Evolutionary conservation across 495 filamentous ascomycete genomes (phyloP), one percentile per base, ranked within the genome.

Genomic region (Lichenothelia convexa): DNA sequence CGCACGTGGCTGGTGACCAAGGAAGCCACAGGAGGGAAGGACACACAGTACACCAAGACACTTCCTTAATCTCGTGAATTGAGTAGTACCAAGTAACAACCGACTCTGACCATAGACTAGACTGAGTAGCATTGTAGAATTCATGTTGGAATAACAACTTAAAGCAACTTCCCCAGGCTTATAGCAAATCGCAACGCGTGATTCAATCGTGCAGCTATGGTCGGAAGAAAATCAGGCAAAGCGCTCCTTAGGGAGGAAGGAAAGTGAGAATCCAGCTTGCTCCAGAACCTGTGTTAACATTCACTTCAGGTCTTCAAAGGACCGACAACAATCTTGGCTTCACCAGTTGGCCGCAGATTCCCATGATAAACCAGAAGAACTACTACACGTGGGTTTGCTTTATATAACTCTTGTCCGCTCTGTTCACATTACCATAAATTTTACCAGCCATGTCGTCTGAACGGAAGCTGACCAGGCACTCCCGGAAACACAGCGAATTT

Each of bases 241-340:
- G 9, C 44, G 48, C n/a, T 55, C 56, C 44, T 49, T 50, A 17
- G 35, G 56, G 20, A 47, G 55, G 43, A 55, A 60, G 38, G 56
- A 60, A 49, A 55, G 56, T 58, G 47, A 18, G 47, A 22, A 21
- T 26, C 8, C 36, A 40, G 21, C 15, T 31, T 21, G 13, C 6
- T 38, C 5, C 26, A 4, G 32, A 11, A 13, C 2, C 29, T 8
- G 16, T 37, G 36, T 39, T 50, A 32, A 49, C 35, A 11, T 13
- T n/a, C 6, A n/a, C 5, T 21, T 15, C 39, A 93, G 89, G 89
- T 41, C 74, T 97, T 30, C 82, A 89, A 57, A 66, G 86, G 45
- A 95, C 91, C 24, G 89, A 97, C 62, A 97, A 97, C 66, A 85
- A 86, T 52, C 84, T 97, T 70, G 85, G 84, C 50, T 70, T 82